Evolutionary conservation across 305 asterid genomes (phyloP).

Genomic region (Lippia alba): DNA sequence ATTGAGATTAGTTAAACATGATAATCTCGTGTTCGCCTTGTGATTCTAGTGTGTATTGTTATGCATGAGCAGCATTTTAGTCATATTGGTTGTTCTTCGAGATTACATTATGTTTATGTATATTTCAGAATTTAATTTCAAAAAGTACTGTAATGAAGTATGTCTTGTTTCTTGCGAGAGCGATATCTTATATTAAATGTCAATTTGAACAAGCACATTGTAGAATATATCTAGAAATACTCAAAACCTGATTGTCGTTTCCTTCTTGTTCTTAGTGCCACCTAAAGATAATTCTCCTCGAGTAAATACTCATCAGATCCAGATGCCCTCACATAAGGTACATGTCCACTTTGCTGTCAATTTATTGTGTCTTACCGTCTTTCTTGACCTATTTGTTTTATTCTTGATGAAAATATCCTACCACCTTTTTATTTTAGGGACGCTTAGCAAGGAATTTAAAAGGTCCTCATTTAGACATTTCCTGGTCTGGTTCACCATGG

Average conservation of each 20-base stretch:
- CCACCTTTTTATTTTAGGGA: conserved; percentile 48
- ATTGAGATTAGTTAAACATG: conserved; percentile 2
- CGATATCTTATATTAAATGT: conserved; percentile 6
- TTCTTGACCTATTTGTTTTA: conserved; percentile 11
- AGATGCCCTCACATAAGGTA: conserved; percentile 75
- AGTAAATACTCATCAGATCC: conserved; percentile 52
- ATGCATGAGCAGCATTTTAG: conserved; percentile 5
- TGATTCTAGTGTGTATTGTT: conserved; percentile 17
- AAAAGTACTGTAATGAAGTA: conserved; percentile 19
- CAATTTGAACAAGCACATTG: conserved; percentile 4
- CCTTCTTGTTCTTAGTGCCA: conserved; percentile 55
- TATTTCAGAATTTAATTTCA: conserved; percentile 3
- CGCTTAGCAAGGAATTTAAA: conserved; percentile 65
- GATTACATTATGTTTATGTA: conserved; percentile 14
- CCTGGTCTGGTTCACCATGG: conserved; percentile 95
- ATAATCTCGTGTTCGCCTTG: background rate
- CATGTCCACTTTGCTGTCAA: background rate
- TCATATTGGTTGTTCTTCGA: background rate
- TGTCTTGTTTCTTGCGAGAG: conserved; percentile 6
- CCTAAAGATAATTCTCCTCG: conserved; percentile 63
- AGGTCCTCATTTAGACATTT: conserved; percentile 68
- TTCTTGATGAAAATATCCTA: conserved; percentile 20
- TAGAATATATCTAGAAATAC: conserved; percentile 6
- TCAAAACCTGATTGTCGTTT: conserved; percentile 23
- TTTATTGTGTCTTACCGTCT: conserved; percentile 17